Base-by-base conservation (phyloP, 192 early-diverging fungal genomes). In the Rhizophlyctis rosea region DNA sequence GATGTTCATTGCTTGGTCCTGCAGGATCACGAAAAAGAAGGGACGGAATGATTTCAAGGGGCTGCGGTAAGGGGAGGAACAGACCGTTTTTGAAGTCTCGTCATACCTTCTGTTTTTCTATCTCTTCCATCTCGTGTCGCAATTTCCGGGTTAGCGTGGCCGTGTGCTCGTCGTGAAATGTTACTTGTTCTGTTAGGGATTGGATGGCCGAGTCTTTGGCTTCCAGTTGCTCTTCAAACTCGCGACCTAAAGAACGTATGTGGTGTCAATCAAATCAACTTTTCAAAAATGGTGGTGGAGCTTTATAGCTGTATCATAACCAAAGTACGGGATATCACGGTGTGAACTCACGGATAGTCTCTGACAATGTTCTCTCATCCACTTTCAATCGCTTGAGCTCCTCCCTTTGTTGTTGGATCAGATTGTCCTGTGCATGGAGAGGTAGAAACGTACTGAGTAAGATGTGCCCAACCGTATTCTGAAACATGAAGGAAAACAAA, bases 101-200 rank as follows among this genome's bases (percentile, higher is more conserved):
- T 27, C 50, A 2, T 44, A 80, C 82, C 73, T 84, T 84, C 27
- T 84, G 76, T 44, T 69, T 63, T n/a, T 48, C 48, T 4, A 67
- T 54, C 30, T 54, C 57, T 23, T 75, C 62, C 7, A 81, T 31
- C 25, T 67, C 55, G 11, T 34, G 18, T 47, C 71, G 57, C 36
- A 64, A 39, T 28, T 60, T n/a, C 33, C 36, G 30, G n/a, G 35
- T 23, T 34, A 62, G 29, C 31, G 32, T 59, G n/a, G 68, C 62
- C 0, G 66, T 33, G 54, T 79, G 57, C n/a, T 36, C 21, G 11
- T 61, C 34, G 34, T 62, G 66, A 32, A 36, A 31, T 11, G 59
- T 54, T 33, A 67, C 50, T 36, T 73, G 57, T 0, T 71, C 59
- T 25, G 64, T 51, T 2, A 74, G 49, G 7, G 31, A 7, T 24